Base-by-base conservation (phyloP, 202 grass and related monocot species). In the Hordeum pubiflorum region DNA sequence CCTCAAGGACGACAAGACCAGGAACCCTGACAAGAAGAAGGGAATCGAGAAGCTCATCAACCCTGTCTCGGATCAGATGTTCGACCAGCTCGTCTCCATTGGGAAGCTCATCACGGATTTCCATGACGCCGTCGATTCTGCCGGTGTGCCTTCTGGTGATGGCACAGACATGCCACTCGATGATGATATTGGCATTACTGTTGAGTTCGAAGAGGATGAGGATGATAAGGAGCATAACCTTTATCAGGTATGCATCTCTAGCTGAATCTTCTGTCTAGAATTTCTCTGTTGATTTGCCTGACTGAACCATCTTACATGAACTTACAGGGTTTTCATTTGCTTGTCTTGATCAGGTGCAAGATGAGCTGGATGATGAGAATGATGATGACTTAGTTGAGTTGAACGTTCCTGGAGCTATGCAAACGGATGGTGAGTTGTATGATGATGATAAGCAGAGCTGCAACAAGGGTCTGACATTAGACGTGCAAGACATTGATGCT, bases 401-500 rank as follows among this genome's bases (percentile, higher is more conserved):
- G 69, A n/a, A 10, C 69, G 8, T 4, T 11, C 3, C 69, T 72
- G 14, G 2, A 11, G 14, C 69, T 50, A 72, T 72, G 69, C 69
- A 72, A 18, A 50, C 29, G 24, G 43, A 10, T 50, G 14, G 24
- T 31, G 91, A 36, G 87, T 90, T 48, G 81, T 29, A 50, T 13
- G 82, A 86, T 2, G 89, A 87, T 9, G 81, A 94, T 69, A 23
- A 76, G 78, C 85, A 85, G 40, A 80, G 90, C 12, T 74, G 85
- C 7, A 86, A 84, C 15, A 83, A 89, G 20, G 83, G 74, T 10
- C 63, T 89, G 77, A 79, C 79, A 0, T 72, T 97, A 68, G 88
- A 97, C 83, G 94, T 90, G 57, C 91, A 92, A 70, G 94, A 94
- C 57, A 92, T 97, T 26, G 94, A 94, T 81, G 91, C 94, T 17